Base-by-base conservation (phyloP, 306 rosid genomes). In the Sesbania bispinosa region DNA sequence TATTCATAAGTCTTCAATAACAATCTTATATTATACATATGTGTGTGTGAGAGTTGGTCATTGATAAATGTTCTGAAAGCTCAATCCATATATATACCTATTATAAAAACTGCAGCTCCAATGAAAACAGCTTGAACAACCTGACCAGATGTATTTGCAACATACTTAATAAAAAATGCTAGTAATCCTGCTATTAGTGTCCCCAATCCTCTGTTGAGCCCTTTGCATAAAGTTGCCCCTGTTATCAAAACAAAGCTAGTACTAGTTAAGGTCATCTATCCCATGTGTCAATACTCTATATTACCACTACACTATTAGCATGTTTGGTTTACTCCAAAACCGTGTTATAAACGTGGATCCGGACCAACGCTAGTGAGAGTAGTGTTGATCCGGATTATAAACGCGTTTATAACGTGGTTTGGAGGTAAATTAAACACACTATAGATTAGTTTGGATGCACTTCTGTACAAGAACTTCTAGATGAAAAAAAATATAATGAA, bases 211-310 rank as follows among this genome's bases (percentile, higher is more conserved):
- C 98, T 88, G 68, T 93, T 93, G 0, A 93, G 83, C 36, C 96
- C 98, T 79, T 93, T 93, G 93, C 93, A 88, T 47, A 93, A 74
- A 19, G 98, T 93, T 79, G 96, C 98, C 61, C 98, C 96, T 93
- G 72, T 76, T 15, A 33, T 15, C 64, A 67, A 57, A 16, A n/a
- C 0, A 51, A 63, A 29, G 13, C 11, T 77, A 10, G 70, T 27
- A 53, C 2, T 1, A 27, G 7, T 46, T n/a, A 20, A 15, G 4
- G 15, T 62, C 42, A 39, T 71, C 13, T n/a, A n/a, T n/a, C n/a
- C n/a, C n/a, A n/a, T n/a, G n/a, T n/a, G n/a, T n/a, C n/a, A n/a
- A n/a, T n/a, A n/a, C n/a, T n/a, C n/a, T n/a, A n/a, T n/a, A n/a
- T n/a, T n/a, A n/a, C n/a, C n/a, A n/a, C n/a, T n/a, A n/a, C n/a